A percentile compares a stretch with the other conserved stretches of the same genome.
phyloP scores from a whole-genome alignment of 2,329 filamentous ascomycete species.

The Cladosporium sp. region DNA sequence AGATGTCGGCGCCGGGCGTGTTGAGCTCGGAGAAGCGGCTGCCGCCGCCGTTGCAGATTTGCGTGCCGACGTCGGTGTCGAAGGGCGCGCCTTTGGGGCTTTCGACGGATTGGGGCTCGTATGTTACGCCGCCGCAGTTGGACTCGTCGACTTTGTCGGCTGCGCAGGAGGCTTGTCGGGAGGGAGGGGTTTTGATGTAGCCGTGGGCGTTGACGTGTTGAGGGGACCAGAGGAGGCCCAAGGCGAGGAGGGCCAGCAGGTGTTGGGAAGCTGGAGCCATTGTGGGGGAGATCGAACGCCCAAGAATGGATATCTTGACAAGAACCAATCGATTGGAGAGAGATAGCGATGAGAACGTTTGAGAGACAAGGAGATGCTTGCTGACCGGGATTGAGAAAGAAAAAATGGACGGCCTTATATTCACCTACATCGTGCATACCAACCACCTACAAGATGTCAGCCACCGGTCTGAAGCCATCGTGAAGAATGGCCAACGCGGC shows the following conservation, averaged over 20 bases:
- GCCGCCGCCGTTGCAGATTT: constrained; percentile 6
- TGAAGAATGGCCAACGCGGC: constrained; percentile 4
- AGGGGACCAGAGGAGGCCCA: background rate
- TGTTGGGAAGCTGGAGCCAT: constrained; percentile 1
- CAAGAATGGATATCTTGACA: background rate
- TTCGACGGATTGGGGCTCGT: constrained; percentile 9
- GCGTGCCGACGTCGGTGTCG: background rate
- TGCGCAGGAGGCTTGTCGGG: constrained; percentile 9
- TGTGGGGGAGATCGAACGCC: background rate
- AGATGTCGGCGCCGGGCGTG: background rate
- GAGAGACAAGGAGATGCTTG: background rate
- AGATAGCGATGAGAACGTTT: background rate
- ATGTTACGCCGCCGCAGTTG: constrained; percentile 7
- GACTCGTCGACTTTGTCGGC: constrained; percentile 1
- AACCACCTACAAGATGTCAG: constrained; percentile 2
- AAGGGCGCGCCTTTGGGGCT: constrained; percentile 9
- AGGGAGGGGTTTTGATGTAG: constrained; percentile 5
- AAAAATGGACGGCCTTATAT: background rate
- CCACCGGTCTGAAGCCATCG: background rate
- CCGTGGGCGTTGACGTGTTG: constrained; percentile 3
- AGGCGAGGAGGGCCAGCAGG: background rate
- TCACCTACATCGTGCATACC: constrained; percentile 8
- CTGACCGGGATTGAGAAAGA: background rate
- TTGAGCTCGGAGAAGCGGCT: constrained; percentile 2
- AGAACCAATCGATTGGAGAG: background rate